These are phyloP conservation scores for Trematosphaeria pertusa DNA, from an alignment of 2,329 filamentous ascomycete species.

Conservation along the genomic window DNA sequence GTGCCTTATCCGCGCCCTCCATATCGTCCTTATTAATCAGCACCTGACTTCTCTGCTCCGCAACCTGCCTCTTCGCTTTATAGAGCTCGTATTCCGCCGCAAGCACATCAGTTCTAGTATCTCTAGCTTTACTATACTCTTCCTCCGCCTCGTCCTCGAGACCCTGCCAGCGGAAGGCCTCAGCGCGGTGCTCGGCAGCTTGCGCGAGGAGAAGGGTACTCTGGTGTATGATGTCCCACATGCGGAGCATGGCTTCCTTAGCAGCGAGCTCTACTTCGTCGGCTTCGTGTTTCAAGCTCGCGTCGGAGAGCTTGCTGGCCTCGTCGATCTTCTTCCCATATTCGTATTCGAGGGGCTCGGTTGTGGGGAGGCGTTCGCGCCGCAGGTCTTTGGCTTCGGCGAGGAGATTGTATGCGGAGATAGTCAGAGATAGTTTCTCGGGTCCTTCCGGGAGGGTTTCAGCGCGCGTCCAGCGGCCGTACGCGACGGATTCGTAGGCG, in stretches of 20 bases:
- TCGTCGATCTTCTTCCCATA: neutral
- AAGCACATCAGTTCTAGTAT: constrained; percentile 10
- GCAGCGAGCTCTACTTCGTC: neutral
- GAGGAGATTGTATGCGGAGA: constrained; percentile 37
- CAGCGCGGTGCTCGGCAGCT: constrained; percentile 14
- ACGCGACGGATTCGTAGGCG: constrained; percentile 34
- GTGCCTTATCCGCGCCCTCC: neutral
- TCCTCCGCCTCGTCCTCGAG: constrained; percentile 6
- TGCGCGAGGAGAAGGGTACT: constrained; percentile 9
- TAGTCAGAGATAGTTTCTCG: constrained; percentile 25
- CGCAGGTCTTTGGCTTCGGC: constrained; percentile 38
- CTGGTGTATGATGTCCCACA: constrained; percentile 1
- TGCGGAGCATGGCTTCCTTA: constrained; percentile 1
- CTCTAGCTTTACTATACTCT: constrained; percentile 6
- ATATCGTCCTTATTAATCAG: neutral
- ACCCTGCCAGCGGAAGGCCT: constrained; percentile 10
- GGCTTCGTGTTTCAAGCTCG: neutral
- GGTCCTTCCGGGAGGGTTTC: constrained; percentile 25
- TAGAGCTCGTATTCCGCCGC: constrained; percentile 5
- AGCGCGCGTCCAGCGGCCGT: constrained; percentile 29
- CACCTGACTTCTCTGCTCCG: neutral
- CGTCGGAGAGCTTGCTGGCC: neutral
- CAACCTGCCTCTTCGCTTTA: constrained; percentile 2
- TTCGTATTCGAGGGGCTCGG: constrained; percentile 1
- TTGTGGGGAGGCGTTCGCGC: constrained; percentile 24